Evolutionary conservation across 2,329 filamentous ascomycete species (phyloP), one percentile per base, ranked within the genome.

Genomic region (Juglanconis oblonga): DNA sequence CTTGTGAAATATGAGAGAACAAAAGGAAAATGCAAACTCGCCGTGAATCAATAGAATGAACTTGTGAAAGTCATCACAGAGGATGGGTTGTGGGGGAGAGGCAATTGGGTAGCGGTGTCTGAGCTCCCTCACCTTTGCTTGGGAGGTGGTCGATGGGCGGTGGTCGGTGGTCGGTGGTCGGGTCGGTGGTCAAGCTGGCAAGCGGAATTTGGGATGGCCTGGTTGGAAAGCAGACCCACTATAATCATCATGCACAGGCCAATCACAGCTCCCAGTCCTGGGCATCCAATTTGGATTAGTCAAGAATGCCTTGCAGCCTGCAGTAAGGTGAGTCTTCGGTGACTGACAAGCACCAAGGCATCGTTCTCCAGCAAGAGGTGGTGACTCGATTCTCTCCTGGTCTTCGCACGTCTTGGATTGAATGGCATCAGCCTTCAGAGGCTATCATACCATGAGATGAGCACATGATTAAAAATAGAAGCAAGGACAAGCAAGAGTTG

Each of bases 1-100:
- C 44, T 36, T 45, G 24, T 48, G 36, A 38, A 42, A 17, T 35
- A 35, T 24, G 29, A 52, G 53, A 55, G 48, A 44, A 55, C 31
- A 55, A 50, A 42, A 54, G 44, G 49, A 14, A 52, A 61, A 61
- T 58, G 45, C 51, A 58, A 32, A 58, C 31, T 54, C 36, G 55
- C 58, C 54, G 56, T 35, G 31, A 40, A 29, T n/a, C 50, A 49
- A 61, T 54, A 45, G 47, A 61, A 52, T 29, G 17, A 57, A 56
- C 35, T 55, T 57, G 38, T 31, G 42, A 58, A 42, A 31, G 55
- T 48, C 40, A 56, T 38, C 32, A 51, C 54, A 35, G 33, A 54
- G 45, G 33, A 47, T 51, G 55, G 42, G 45, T 24, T 32, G 45
- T 17, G 40, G 54, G 35, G 31, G 29, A 35, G 45, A 35, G 38